Evolutionary conservation across 2,329 filamentous ascomycete genomes (phyloP), one percentile per base, ranked within the genome.

Genomic region (Fusarium sp.): DNA sequence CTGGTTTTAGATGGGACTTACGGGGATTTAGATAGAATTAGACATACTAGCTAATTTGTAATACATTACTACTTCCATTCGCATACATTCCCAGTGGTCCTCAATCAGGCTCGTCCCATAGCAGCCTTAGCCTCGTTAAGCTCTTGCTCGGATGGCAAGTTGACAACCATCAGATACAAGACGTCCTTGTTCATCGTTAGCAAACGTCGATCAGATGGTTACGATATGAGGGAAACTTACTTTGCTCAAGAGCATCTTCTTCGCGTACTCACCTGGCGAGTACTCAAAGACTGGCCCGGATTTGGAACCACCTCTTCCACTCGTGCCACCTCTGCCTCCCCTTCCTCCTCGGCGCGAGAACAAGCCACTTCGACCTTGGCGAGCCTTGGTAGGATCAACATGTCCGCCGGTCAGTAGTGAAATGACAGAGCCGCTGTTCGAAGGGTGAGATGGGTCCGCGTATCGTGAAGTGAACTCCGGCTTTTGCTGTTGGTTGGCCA

Each of bases 101-200:
- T 13, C 2, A 4, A 9, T 49, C 24, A 57, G 7, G 22, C 25
- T 9, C 30, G 37, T 12, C 40, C 51, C 29, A 64, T 13, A 5
- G 18, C 44, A 57, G 34, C 37, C 22, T 57, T 64, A 5, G 51
- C 59, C 20, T 64, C 44, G 2, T n/a, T 55, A 2, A 64, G 34
- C 10, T 64, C 61, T 16, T 57, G 44, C 6, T 64, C 59, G 2
- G 37, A 57, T 0, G 61, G 61, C 29, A 64, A 13, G 18, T 64
- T 64, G 6, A 57, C 61, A 14, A 64, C 61, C 61, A 64, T 49
- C 1, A 64, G 7, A 30, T 64, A 64, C 18, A 64, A 29, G n/a
- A 64, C 18, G 7, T 64, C 61, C 59, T 64, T n/a, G n/a, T n/a
- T n/a, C n/a, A n/a, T n/a, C n/a, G 24, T 64, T 18, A 64, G 44